phyloP scores from a whole-genome alignment of 495 filamentous ascomycete genomes.

The Talaromyces liani region DNA sequence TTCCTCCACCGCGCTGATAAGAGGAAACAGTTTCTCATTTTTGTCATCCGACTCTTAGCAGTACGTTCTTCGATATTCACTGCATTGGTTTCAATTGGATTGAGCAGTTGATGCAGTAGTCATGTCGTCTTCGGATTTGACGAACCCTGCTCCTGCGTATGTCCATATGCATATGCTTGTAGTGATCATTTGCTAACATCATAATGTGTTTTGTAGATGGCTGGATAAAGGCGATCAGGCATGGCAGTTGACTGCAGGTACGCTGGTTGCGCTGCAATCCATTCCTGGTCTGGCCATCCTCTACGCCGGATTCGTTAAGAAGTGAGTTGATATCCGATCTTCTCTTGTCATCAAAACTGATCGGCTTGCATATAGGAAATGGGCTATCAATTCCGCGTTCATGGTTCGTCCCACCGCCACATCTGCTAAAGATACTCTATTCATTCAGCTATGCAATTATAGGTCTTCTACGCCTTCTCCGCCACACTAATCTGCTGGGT shows the following conservation, averaged over 20 bases:
- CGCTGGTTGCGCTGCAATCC: slow-evolving; percentile 44
- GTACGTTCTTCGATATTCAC: not conserved
- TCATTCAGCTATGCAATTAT: not conserved
- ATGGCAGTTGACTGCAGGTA: slow-evolving; percentile 51
- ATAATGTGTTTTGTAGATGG: slow-evolving; percentile 20
- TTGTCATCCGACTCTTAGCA: not conserved
- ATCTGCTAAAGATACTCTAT: not conserved
- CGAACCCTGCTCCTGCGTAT: slow-evolving; percentile 8
- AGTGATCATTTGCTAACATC: not conserved
- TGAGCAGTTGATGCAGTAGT: not conserved
- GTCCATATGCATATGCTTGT: not conserved
- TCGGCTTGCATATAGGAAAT: slow-evolving; percentile 22
- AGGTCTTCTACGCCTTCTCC: slow-evolving; percentile 46
- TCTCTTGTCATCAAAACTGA: not conserved
- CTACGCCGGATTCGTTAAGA: slow-evolving; percentile 49
- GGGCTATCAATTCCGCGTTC: slow-evolving; percentile 50
- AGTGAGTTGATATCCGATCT: slow-evolving; percentile 12
- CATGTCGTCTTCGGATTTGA: slow-evolving; percentile 9
- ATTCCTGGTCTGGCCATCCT: slow-evolving; percentile 49
- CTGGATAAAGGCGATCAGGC: slow-evolving; percentile 47
- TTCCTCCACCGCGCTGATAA: not conserved
- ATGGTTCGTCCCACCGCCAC: slow-evolving; percentile 25
- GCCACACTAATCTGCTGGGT: slow-evolving; percentile 48
- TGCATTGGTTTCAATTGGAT: not conserved
- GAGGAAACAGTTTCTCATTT: not conserved